Conservation (phyloP, 2,329 filamentous ascomycete species). For the Colletotrichum zoysiae region DNA sequence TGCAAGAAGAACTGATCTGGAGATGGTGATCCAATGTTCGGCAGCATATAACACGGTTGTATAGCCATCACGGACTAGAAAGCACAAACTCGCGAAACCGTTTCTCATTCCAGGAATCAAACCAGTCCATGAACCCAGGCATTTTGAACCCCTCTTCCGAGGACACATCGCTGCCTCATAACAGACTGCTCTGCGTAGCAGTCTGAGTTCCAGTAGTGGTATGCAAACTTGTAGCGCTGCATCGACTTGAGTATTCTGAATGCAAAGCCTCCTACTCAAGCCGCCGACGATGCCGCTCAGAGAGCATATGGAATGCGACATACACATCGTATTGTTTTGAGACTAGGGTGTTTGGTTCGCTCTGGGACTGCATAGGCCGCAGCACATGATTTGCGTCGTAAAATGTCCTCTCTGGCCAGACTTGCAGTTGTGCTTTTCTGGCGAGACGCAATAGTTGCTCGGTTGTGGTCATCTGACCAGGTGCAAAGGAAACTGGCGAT, state of each 20-base stretch:
- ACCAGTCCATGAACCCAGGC: too few species aligned
- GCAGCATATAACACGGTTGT: background rate
- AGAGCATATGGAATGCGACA: background rate
- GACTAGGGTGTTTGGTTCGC: too few species aligned
- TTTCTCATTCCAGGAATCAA: background rate
- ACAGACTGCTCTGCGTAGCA: background rate
- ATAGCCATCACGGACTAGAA: background rate
- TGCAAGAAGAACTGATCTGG: background rate
- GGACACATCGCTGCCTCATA: background rate
- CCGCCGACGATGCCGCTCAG: background rate
- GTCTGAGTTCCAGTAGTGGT: background rate
- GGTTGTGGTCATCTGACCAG: background rate
- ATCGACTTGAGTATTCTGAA: background rate
- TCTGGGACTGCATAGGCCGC: background rate
- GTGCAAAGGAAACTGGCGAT: background rate
- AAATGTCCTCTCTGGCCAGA: background rate
- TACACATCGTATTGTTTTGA: background rate
- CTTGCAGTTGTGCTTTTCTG: background rate
- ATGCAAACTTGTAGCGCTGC: background rate
- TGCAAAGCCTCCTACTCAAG: background rate
- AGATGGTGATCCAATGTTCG: background rate
- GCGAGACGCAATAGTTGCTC: background rate
- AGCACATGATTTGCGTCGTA: background rate
- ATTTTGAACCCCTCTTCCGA: too few species aligned
- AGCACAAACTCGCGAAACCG: background rate